These are phyloP conservation scores for Penicillium brasilianum DNA, from an alignment of 2,329 filamentous ascomycete species.

Conservation along the genomic window DNA sequence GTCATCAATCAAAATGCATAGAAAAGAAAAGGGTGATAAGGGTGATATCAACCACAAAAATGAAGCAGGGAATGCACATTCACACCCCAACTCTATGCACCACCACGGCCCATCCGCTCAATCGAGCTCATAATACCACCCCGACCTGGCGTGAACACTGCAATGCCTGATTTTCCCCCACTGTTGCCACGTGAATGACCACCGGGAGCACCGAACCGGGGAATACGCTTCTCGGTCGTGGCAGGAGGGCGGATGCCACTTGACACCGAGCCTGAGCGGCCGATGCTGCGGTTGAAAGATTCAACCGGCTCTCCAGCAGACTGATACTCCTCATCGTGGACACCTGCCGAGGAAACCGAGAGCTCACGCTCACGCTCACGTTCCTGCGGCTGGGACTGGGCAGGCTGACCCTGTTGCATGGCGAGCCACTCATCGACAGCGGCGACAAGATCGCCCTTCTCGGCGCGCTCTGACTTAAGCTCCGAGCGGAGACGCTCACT, in stretches of 20 bases:
- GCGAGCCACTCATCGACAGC: slow-evolving; percentile 53
- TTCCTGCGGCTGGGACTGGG: slow-evolving; percentile 7
- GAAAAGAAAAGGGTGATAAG: not conserved
- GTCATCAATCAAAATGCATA: not conserved
- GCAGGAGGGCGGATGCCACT: slow-evolving; percentile 41
- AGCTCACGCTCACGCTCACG: slow-evolving; percentile 20
- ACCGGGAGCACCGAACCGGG: slow-evolving; percentile 39
- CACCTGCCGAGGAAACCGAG: slow-evolving; percentile 27
- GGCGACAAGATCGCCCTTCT: slow-evolving; percentile 55
- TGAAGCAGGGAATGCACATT: not conserved
- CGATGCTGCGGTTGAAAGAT: slow-evolving; percentile 31
- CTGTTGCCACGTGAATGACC: slow-evolving; percentile 43
- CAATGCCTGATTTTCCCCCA: slow-evolving; percentile 44
- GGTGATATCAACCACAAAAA: not conserved
- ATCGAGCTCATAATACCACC: slow-evolving; percentile 84
- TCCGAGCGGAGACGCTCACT: slow-evolving; percentile 68
- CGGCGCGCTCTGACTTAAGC: slow-evolving; percentile 56
- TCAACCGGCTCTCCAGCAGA: slow-evolving; percentile 26
- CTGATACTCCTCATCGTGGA: slow-evolving; percentile 21
- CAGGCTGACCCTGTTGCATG: slow-evolving; percentile 42
- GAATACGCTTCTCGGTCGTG: slow-evolving; percentile 37
- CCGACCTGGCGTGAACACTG: slow-evolving; percentile 53
- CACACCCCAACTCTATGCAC: slow-evolving; percentile 10
- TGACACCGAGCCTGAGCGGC: slow-evolving; percentile 27
- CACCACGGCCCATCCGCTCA: slow-evolving; percentile 76